Base-by-base conservation (phyloP, 2,329 filamentous ascomycete species). In the Fulvia fulva region DNA sequence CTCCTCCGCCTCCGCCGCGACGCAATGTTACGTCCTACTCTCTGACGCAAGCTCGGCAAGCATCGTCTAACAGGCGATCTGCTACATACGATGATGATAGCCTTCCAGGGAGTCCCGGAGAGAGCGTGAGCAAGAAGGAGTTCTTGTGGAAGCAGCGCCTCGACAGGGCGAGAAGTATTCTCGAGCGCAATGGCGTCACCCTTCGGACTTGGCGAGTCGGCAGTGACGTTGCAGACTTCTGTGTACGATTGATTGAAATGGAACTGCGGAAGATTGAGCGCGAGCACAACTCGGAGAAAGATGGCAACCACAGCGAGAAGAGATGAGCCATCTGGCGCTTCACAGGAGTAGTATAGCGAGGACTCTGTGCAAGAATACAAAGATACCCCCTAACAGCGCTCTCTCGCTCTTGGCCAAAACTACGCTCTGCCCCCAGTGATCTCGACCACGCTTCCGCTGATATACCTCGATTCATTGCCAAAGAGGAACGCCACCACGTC, bases 121-220 rank as follows among this genome's bases (percentile, higher is more conserved):
- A 72, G 25, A 68, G 67, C 4, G 67, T 76, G 51, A 90, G 84
- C 71, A 90, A 88, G 75, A 87, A 89, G 63, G 78, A 91, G 56
- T 86, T 87, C 59, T 69, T 91, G 50, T 94, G 89, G 90, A 79
- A 81, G 61, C 81, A 86, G 56, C 77, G 90, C 43, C 83, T 89
- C 76, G 81, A 81, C 44, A 77, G 83, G 46, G 89, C 89, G 3
- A 84, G 88, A 62, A 77, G 78, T 44, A 76, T 84, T 28, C 78
- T 93, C 9, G 82, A 83, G n/a, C 76, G 78, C 5, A 77, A 85
- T 41, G 87, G 87, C 3, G 87, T 94, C 0, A 76, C 81, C 63
- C 70, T 94, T 34, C 84, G 88, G 62, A 90, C 83, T 21, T 94
- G 90, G 90, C 80, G 87, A 44, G 82, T 81, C 11, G 90, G 90